Conservation (phyloP, 208 protist species). For the Entamoeba histolytica region DNA sequence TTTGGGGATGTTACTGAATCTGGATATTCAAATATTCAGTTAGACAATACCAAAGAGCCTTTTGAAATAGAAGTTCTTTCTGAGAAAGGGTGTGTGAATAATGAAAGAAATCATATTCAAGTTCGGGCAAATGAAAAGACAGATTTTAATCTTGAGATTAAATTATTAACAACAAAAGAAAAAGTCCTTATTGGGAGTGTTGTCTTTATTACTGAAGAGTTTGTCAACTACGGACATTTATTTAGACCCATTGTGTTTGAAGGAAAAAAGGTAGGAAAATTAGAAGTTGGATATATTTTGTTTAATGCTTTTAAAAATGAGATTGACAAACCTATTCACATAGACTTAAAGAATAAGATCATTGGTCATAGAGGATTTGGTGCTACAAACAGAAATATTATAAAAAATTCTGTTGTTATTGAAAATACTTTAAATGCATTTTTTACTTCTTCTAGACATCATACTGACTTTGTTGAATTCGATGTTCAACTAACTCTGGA, state of each 20-base stretch:
- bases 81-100: neutral
- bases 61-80: neutral
- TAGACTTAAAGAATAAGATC: neutral
- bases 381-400: neutral
- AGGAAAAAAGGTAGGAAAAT: neutral
- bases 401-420: neutral
- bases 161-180: neutral
- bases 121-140: neutral
- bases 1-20: neutral
- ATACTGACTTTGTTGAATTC: neutral
- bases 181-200: neutral
- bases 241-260: neutral
- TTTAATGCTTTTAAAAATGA: neutral
- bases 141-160: neutral
- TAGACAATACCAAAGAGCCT: neutral
- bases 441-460: neutral
- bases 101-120: neutral
- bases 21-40: neutral
- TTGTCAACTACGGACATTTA: neutral
- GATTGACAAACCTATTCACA: neutral
- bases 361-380: neutral
- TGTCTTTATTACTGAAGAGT: neutral
- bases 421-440: neutral
- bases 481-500: neutral
- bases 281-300: neutral